A percentile compares a stretch with the other conserved stretches of the same genome.
These are phyloP conservation scores for Wickerhamiella qilinensis DNA, from an alignment of 805 yeast genomes.

Conservation along the genomic window DNA sequence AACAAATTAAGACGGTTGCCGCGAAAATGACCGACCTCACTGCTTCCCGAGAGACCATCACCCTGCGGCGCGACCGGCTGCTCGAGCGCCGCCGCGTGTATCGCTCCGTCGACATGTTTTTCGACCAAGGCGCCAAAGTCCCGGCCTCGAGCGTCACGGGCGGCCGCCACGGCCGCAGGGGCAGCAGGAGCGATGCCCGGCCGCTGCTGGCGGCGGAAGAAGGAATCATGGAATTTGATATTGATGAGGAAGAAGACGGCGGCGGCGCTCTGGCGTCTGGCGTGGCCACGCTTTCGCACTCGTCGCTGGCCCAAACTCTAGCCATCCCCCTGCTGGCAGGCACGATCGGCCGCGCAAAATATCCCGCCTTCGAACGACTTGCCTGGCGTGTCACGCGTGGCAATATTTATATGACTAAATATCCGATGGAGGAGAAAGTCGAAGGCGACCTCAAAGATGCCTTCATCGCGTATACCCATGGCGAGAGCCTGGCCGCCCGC, in stretches of 20 bases:
- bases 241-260: conserved; percentile 11
- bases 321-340: conserved; percentile 53
- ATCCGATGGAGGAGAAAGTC: conserved; percentile 51
- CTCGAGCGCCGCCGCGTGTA: conserved; percentile 56
- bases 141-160: conserved; percentile 15
- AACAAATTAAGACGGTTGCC: conserved; percentile 49
- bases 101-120: conserved; percentile 29
- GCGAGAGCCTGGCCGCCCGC: conserved; percentile 50
- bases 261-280: not conserved
- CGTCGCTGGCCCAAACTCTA: conserved; percentile 7
- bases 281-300: not conserved
- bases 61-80: conserved; percentile 41
- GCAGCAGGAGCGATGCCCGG: conserved; percentile 16
- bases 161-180: conserved; percentile 17
- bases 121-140: conserved; percentile 11
- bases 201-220: conserved; percentile 23
- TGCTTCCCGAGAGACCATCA: conserved; percentile 48
- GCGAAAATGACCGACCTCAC: conserved; percentile 53
- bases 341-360: conserved; percentile 55
- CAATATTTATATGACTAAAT: conserved; percentile 62
- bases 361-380: conserved; percentile 59
- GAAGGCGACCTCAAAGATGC: conserved; percentile 53
- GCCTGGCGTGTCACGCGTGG: conserved; percentile 91
- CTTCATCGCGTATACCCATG: conserved; percentile 85
- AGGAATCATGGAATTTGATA: conserved; percentile 6